A percentile compares a stretch with the other conserved stretches of the same genome.
phyloP scores from a whole-genome alignment of 176 grass and related monocot genomes.

The Musa beccarii region DNA sequence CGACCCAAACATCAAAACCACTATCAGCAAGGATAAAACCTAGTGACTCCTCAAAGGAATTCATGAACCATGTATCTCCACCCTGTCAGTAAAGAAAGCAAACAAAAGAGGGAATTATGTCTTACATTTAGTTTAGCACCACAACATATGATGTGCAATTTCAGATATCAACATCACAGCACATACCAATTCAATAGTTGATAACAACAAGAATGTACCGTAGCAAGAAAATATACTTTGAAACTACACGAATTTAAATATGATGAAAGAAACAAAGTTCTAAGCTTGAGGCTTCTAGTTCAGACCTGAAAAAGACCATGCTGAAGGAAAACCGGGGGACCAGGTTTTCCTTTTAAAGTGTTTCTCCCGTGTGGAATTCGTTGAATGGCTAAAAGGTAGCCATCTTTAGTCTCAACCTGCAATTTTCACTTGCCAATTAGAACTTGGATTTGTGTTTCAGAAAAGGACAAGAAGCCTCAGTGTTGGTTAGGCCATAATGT shows the following conservation, averaged over 20 bases:
- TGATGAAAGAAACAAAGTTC: background rate
- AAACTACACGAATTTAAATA: background rate
- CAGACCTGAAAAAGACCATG: constrained; percentile 94
- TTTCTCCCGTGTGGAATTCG: constrained; percentile 61
- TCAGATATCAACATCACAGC: background rate
- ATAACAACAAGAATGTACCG: background rate
- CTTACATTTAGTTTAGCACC: background rate
- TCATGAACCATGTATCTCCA: constrained; percentile 90
- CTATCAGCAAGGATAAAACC: constrained; percentile 91
- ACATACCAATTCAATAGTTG: background rate
- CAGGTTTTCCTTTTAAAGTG: constrained; percentile 24
- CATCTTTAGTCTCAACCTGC: constrained; percentile 81
- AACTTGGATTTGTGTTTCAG: background rate
- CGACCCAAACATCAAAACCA: constrained; percentile 97
- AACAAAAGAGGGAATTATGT: background rate
- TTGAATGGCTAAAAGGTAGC: constrained; percentile 76
- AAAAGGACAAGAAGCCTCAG: background rate
- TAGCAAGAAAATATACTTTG: background rate
- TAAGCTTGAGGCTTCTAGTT: background rate
- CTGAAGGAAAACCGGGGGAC: constrained; percentile 83
- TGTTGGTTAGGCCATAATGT: background rate
- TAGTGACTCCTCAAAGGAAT: constrained; percentile 62
- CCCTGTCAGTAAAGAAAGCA: constrained; percentile 34
- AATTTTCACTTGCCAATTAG: background rate
- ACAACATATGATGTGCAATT: background rate